Conservation (phyloP, 441 rosid species). For the Pelargonium australe region DNA sequence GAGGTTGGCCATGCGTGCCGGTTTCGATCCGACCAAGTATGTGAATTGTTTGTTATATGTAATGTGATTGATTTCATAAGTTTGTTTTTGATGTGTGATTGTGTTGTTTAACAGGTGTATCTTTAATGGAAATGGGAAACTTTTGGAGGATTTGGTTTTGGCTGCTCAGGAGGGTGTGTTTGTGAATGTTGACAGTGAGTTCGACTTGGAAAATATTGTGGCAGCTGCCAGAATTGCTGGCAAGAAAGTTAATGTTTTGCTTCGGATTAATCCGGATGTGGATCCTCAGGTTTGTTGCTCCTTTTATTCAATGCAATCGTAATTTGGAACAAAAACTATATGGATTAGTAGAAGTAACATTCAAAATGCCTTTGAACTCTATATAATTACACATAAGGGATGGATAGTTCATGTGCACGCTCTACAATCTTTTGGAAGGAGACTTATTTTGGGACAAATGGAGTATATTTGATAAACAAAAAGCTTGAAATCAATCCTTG, state of each 20-base stretch:
- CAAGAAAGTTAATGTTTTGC: conserved; percentile 80
- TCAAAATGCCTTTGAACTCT: not conserved
- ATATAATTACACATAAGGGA: not conserved
- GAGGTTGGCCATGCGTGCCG: conserved; percentile 76
- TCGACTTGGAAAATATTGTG: conserved; percentile 85
- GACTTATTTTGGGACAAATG: too few species aligned
- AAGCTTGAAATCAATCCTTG: too few species aligned
- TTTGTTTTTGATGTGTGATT: conserved; percentile 15
- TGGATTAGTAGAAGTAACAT: not conserved
- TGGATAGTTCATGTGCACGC: not conserved
- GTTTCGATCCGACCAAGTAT: conserved; percentile 88
- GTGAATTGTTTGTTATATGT: not conserved
- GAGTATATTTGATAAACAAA: too few species aligned
- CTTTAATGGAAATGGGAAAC: conserved; percentile 92
- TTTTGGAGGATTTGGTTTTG: conserved; percentile 82
- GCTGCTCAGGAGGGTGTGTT: conserved; percentile 94
- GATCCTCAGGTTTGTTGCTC: conserved; percentile 76
- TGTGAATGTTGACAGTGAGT: conserved; percentile 93
- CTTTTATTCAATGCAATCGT: not conserved
- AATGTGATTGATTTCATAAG: not conserved
- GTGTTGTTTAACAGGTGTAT: conserved; percentile 53
- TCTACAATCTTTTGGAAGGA: not conserved
- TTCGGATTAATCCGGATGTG: conserved; percentile 96
- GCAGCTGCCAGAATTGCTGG: conserved; percentile 82
- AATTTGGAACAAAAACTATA: not conserved